These are phyloP conservation scores for Boletales sp. DNA, from an alignment of 768 basidiomycete species.

Conservation along the genomic window DNA sequence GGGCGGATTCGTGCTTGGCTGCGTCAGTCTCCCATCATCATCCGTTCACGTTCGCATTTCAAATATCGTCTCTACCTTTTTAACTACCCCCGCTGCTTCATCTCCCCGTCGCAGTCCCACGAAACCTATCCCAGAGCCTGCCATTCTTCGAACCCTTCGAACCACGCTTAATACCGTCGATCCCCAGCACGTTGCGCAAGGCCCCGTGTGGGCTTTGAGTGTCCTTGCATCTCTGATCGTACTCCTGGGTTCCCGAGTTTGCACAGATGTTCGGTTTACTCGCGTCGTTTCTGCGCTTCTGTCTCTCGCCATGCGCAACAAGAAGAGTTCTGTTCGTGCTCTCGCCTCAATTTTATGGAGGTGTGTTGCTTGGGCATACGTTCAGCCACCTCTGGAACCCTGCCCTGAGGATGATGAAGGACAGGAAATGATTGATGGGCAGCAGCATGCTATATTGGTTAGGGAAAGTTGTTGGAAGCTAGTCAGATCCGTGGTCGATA, in stretches of 20 bases:
- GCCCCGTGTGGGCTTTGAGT: conserved; percentile 74
- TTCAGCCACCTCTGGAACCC: conserved; percentile 44
- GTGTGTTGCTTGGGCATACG: conserved; percentile 59
- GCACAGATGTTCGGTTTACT: conserved; percentile 40
- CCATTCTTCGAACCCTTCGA: conserved; percentile 63
- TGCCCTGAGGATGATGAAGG: conserved; percentile 24
- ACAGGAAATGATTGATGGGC: conserved; percentile 10
- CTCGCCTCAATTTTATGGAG: conserved; percentile 67
- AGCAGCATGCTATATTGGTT: conserved; percentile 24
- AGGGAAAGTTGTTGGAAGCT: conserved; percentile 46
- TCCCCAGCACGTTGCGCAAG: conserved; percentile 61
- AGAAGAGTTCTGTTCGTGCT: conserved; percentile 60
- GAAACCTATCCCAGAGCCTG: conserved; percentile 39
- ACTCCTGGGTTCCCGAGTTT: conserved; percentile 57
- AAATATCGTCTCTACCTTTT: conserved; percentile 41
- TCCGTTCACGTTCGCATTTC: conserved; percentile 53
- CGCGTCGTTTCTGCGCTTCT: conserved; percentile 50
- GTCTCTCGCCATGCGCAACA: conserved; percentile 54
- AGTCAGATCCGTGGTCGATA: conserved; percentile 50
- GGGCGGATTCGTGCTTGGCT: conserved; percentile 60
- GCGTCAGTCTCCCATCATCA: conserved; percentile 45
- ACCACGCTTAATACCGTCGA: conserved; percentile 55
- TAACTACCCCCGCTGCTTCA: conserved; percentile 39
- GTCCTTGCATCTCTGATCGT: conserved; percentile 65
- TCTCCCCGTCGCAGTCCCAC: conserved; percentile 37